Evolutionary conservation across 352 stramenopile genomes (phyloP).

Genomic region (Plasmopara muralis): DNA sequence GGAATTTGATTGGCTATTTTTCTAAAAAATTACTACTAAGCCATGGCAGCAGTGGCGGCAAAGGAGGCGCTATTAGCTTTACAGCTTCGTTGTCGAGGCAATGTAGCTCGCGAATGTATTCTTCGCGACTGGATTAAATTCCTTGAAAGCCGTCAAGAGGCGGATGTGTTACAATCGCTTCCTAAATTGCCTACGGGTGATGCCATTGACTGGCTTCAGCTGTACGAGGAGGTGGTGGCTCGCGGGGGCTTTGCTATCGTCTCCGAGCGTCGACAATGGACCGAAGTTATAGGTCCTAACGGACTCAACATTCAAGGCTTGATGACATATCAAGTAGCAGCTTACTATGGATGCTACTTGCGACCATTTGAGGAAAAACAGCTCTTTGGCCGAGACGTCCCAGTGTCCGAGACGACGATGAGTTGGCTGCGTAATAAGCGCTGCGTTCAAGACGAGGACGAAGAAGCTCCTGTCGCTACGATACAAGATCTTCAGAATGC

Average conservation of each 20-base stretch:
- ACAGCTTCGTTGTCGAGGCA: constrained; percentile 60
- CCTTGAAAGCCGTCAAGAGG: constrained; percentile 38
- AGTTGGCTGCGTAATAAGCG: constrained; percentile 27
- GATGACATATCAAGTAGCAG: constrained; percentile 54
- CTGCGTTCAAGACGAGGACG: constrained; percentile 11
- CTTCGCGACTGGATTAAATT: constrained; percentile 59
- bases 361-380: constrained; percentile 73
- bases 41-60: constrained; percentile 11
- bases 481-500: constrained; percentile 58
- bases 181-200: constrained; percentile 45
- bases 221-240: constrained; percentile 77
- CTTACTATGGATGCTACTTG: constrained; percentile 50
- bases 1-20: no score
- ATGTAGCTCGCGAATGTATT: constrained; percentile 47
- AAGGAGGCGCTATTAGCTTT: constrained; percentile 47
- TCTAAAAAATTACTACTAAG: neutral
- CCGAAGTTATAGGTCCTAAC: constrained; percentile 35
- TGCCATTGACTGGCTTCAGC: constrained; percentile 62
- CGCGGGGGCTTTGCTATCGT: constrained; percentile 50
- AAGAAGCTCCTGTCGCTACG: constrained; percentile 44
- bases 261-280: constrained; percentile 49
- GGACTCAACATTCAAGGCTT: constrained; percentile 51
- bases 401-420: constrained; percentile 15
- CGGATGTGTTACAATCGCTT: constrained; percentile 37
- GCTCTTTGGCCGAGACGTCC: constrained; percentile 57